Conservation (phyloP, 441 rosid genomes). For the Manihot esculenta region DNA sequence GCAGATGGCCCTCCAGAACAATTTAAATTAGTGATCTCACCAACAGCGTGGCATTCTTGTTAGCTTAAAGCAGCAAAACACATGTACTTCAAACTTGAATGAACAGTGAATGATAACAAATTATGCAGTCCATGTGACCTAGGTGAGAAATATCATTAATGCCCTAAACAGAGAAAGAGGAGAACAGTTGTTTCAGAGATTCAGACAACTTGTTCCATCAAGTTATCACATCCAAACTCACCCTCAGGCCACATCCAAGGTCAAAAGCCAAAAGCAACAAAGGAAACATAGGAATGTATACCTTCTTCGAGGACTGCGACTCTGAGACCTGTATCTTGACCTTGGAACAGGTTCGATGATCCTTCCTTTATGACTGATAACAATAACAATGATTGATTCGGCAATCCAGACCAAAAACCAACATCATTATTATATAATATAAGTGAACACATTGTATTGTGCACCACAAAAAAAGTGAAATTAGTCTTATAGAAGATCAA, state of each 20-base stretch:
- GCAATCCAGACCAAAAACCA: not conserved
- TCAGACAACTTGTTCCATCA: not conserved
- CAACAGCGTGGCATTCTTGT: not conserved
- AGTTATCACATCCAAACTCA: not conserved
- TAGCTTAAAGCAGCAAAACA: not conserved
- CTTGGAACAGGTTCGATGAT: constrained; percentile 44
- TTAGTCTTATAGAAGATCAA: not conserved
- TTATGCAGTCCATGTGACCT: not conserved
- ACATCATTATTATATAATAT: not conserved
- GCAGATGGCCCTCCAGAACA: not conserved
- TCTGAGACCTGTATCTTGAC: constrained; percentile 44
- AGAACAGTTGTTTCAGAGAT: too few species aligned
- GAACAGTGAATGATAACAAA: not conserved
- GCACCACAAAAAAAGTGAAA: not conserved
- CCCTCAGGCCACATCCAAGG: too few species aligned
- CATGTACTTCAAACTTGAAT: not conserved
- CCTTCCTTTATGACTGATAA: constrained; percentile 51
- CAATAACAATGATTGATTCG: not conserved
- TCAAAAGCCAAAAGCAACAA: too few species aligned
- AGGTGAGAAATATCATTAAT: not conserved
- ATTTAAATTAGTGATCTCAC: not conserved
- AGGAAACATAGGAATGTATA: not conserved
- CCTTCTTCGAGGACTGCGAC: constrained; percentile 60
- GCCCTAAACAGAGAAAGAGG: not conserved
- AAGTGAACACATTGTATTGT: not conserved